Evolutionary conservation across 495 filamentous ascomycete species (phyloP).

Genomic region (Jackrogersella multiformis): DNA sequence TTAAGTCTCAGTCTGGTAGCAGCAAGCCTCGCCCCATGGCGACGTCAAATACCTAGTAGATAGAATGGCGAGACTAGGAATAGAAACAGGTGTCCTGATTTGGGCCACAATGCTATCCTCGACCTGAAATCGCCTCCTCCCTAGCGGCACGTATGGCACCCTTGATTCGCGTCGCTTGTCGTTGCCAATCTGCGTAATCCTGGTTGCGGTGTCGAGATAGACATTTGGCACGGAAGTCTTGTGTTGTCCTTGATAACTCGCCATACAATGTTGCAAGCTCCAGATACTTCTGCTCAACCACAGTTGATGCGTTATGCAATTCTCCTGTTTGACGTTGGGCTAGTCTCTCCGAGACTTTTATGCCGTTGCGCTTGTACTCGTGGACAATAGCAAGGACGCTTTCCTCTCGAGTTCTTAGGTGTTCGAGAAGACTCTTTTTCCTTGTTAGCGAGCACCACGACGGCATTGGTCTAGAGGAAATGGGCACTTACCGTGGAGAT

Average conservation of each 20-base stretch:
- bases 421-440: conserved; percentile 27
- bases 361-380: conserved; percentile 34
- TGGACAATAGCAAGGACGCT: conserved; percentile 20
- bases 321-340: conserved; percentile 21
- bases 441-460: not conserved
- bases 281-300: conserved; percentile 11
- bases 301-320: conserved; percentile 12
- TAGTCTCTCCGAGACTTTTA: conserved; percentile 17
- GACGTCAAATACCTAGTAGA: not conserved
- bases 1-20: not conserved
- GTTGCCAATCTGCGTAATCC: conserved; percentile 34
- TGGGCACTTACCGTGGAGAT: conserved; percentile 22
- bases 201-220: conserved; percentile 24
- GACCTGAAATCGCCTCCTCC: conserved; percentile 11
- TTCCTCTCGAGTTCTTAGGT: conserved; percentile 31
- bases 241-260: conserved; percentile 24
- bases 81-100: not conserved
- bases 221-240: conserved; percentile 21
- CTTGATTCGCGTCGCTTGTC: conserved; percentile 13
- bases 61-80: not conserved
- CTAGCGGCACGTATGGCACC: conserved; percentile 26
- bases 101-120: not conserved
- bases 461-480: not conserved
- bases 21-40: not conserved
- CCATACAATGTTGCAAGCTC: conserved; percentile 28